Evolutionary conservation across 352 stramenopile genomes (phyloP).

Genomic region (Pythium sukuiense): DNA sequence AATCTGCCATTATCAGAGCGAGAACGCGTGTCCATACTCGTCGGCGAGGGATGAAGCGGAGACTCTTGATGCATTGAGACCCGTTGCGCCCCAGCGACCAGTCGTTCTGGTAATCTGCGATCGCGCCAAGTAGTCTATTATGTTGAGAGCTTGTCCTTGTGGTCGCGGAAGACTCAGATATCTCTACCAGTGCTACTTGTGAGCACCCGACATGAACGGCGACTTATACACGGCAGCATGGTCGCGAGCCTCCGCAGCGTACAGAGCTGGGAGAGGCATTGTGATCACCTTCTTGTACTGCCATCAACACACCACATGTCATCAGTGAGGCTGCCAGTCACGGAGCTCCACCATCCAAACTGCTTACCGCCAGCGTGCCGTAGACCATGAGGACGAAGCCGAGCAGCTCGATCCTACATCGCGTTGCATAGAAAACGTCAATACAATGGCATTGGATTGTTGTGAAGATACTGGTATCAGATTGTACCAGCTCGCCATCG

Average conservation of each 20-base stretch:
- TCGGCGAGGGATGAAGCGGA: too few relatives aligned
- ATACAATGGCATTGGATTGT: constrained; percentile 1
- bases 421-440: background rate
- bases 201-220: constrained; percentile 71
- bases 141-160: background rate
- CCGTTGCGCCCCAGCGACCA: too few relatives aligned
- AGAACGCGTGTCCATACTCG: background rate
- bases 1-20: background rate
- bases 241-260: constrained; percentile 48
- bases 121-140: background rate
- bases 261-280: constrained; percentile 48
- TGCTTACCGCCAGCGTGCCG: constrained; percentile 62
- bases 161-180: background rate
- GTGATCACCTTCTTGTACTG: constrained; percentile 83
- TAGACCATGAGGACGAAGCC: constrained; percentile 77
- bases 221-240: constrained; percentile 44
- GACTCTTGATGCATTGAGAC: too few relatives aligned
- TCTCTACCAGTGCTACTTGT: constrained; percentile 42
- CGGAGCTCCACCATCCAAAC: background rate
- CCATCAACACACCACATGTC: background rate
- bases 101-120: too few relatives aligned
- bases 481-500: constrained; percentile 57
- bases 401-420: constrained; percentile 54
- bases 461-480: background rate
- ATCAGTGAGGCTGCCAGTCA: background rate